Evolutionary conservation across 768 basidiomycete genomes (phyloP), one percentile per base, ranked within the genome.

Genomic region (Brasilioporus rufonigricans): DNA sequence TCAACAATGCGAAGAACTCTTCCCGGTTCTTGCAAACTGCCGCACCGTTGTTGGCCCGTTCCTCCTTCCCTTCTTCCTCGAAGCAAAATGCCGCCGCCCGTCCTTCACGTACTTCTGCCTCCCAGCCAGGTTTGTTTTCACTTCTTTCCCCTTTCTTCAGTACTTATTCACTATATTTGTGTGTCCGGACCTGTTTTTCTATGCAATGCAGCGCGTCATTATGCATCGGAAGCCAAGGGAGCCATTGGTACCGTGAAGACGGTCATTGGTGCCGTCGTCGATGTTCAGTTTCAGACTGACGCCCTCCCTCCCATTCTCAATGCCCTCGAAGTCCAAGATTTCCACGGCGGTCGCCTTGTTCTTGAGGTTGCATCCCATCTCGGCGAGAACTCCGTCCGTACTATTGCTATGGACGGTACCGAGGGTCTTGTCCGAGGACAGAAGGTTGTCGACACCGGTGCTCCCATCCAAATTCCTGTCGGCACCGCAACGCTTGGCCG

Each of bases 381-480:
- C 53, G 97, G 97, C 74, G 97, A 98, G 80, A 98, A 98, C 84
- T 91, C 94, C 24, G 94, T 97, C 74, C 92, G 97, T 68, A 96
- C 93, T 75, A 99, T 99, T 84, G 97, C 97, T 68, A 99, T 99
- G 97, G 97, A 98, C 71, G 95, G 96, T 87, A 99, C 97, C 50
- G 97, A 97, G 77, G 97, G 97, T 91, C 91, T 99, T 69, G 95
- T 99, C 62, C 94, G 97, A 77, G 97, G 97, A 47, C 91, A 95
- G 74, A 93, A 87, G 79, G 97, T 98, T 69, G 70, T 97, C 68
- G 97, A 98, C 77, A 97, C 96, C 36, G 97, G 97, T 72, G 80
- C 87, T 48, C 97, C 97, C 74, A 99, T 99, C 76, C 81, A 82
- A 76, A 92, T 99, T 60, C 97, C 97, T 63, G 97, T 99, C 69